Evolutionary conservation across 1,284 basidiomycete species (phyloP), one percentile per base, ranked within the genome.

Genomic region (Rhodofomes roseus): DNA sequence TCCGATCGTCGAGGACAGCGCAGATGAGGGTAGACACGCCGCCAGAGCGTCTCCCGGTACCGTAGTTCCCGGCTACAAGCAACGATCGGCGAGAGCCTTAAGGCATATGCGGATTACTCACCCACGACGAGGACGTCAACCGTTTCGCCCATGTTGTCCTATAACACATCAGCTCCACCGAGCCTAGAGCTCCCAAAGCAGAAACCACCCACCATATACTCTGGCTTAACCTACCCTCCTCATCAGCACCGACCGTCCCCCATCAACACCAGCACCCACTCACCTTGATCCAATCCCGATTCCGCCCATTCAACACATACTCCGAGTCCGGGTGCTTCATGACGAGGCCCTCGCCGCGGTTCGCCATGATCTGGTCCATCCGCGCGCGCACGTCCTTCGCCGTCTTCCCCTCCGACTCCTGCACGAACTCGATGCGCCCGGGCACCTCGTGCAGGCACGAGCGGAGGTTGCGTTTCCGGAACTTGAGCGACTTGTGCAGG

Each of bases 251-350:
- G 22, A 58, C 12, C 16, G 39, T 22, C 4, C 39, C 6, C 18
- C 18, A 43, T n/a, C 8, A 44, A 20, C 12, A 11, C 22, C 58
- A 56, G 37, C 46, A 52, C 8, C 3, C 27, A 57, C 70, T 20
- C 43, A 85, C 90, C 75, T 98, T 98, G 68, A 96, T 85, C 95
- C 96, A 98, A 66, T 93, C 90, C 68, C 86, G 83, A 65, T 90
- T 93, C 56, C 95, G 81, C 1, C 91, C 92, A 67, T 94, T 94
- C 51, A 96, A 76, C 14, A 85, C 79, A 72, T 98, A 98, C 60
- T 86, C 81, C 0, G 89, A 85, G 51, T 84, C 77, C 0, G 89
- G 87, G 66, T 93, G 89, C 74, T 98, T 98, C 61, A 98, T 81
- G 4, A 98, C 90, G 12, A 98, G 77, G 0, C 96, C 96, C 74